phyloP scores from a whole-genome alignment of 1,284 basidiomycete genomes.

The Cryptococcus floricola region DNA sequence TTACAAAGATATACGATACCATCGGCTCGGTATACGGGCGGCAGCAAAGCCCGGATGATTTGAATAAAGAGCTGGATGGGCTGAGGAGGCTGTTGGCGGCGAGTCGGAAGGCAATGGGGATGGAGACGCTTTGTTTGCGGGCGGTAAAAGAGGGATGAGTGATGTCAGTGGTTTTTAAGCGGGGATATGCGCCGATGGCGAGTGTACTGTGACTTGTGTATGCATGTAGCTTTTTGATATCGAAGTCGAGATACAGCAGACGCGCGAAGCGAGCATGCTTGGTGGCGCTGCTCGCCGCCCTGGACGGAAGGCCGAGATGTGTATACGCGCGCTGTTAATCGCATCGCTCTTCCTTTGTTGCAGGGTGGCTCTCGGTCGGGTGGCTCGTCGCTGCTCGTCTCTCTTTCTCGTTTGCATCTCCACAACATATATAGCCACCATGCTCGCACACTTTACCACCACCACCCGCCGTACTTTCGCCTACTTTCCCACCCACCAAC shows the following conservation, averaged over 20 bases:
- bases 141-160: neutral
- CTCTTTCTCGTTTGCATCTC: neutral
- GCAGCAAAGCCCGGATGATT: slow-evolving; percentile 59
- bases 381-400: too few relatives aligned
- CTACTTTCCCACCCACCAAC: neutral
- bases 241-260: too few relatives aligned
- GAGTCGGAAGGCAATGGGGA: slow-evolving; percentile 80
- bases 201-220: too few relatives aligned
- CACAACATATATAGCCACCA: neutral
- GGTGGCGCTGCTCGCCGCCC: too few relatives aligned
- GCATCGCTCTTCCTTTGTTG: too few relatives aligned
- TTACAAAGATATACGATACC: slow-evolving; percentile 88
- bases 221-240: too few relatives aligned
- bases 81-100: slow-evolving; percentile 86
- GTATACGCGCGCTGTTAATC: too few relatives aligned
- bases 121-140: slow-evolving; percentile 80
- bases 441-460: neutral
- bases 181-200: neutral
- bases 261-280: too few relatives aligned
- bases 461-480: neutral
- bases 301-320: too few relatives aligned
- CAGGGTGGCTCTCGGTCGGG: too few relatives aligned
- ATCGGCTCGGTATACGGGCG: slow-evolving; percentile 88
- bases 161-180: neutral
- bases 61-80: slow-evolving; percentile 81